phyloP scores from a whole-genome alignment of 2,329 filamentous ascomycete species.

The Penicillium sp. region DNA sequence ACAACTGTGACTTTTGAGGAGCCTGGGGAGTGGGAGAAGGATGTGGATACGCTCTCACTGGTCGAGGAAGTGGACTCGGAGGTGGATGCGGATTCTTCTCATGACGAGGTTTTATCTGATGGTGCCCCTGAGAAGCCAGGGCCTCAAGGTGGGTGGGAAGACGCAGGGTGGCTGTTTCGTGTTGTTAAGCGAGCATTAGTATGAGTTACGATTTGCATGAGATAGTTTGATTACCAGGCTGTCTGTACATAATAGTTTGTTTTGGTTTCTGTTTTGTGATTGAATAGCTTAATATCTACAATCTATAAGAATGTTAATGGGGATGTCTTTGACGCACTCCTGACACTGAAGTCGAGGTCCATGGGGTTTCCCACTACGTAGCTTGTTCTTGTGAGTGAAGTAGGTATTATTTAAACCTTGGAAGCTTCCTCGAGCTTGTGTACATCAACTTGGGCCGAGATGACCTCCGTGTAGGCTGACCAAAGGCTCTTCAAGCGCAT shows the following conservation, averaged over 20 bases:
- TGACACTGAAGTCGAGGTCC: no score
- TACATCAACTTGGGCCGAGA: no score
- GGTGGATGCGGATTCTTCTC: constrained; percentile 16
- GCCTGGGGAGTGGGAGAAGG: constrained; percentile 6
- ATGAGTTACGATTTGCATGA: constrained; percentile 16
- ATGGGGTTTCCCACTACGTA: no score
- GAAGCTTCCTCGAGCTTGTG: no score
- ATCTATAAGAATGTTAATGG: not conserved
- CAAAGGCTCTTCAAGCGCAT: no score
- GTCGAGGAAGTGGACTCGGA: constrained; percentile 2
- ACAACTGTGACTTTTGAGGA: constrained; percentile 29
- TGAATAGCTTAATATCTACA: not conserved
- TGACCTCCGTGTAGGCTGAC: no score
- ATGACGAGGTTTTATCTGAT: constrained; percentile 27
- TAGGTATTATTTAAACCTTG: no score
- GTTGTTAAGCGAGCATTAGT: constrained; percentile 47
- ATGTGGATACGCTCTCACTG: constrained; percentile 16
- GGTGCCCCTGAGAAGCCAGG: constrained; percentile 40
- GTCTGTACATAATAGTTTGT: constrained; percentile 1
- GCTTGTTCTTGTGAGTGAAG: no score
- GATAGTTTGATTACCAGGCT: not conserved
- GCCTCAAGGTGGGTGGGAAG: constrained; percentile 56
- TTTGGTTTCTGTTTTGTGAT: not conserved
- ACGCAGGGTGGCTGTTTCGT: constrained; percentile 60
- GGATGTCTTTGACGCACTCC: not conserved